phyloP scores from a whole-genome alignment of 805 yeast species.

The Sugiyamaella valdiviana region DNA sequence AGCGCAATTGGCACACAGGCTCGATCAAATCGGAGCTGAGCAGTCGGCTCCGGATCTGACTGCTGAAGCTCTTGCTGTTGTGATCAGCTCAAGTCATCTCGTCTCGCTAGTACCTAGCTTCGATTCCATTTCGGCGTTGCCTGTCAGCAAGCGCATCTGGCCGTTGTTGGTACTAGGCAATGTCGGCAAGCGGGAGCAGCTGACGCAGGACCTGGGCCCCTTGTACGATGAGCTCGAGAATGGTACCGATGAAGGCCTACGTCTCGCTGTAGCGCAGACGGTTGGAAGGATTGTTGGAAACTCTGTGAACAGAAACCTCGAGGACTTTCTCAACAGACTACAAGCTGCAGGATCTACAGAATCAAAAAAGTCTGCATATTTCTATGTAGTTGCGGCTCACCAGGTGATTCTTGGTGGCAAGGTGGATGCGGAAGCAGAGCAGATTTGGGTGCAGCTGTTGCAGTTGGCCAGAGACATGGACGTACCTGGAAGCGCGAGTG shows the following conservation, averaged over 20 bases:
- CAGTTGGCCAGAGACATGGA: not conserved
- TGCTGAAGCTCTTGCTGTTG: constrained; percentile 11
- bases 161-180: constrained; percentile 45
- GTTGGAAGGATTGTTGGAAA: constrained; percentile 45
- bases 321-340: constrained; percentile 33
- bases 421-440: not conserved
- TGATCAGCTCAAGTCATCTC: constrained; percentile 2
- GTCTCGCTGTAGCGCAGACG: constrained; percentile 46
- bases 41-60: constrained; percentile 1
- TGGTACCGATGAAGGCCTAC: constrained; percentile 33
- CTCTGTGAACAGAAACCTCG: constrained; percentile 37
- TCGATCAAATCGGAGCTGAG: not conserved
- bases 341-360: constrained; percentile 2
- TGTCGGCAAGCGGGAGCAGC: constrained; percentile 35
- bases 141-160: constrained; percentile 28
- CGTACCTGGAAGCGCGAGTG: not conserved
- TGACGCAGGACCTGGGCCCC: constrained; percentile 34
- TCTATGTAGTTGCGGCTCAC: not conserved
- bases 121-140: not conserved
- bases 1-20: not conserved
- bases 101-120: not conserved
- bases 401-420: constrained; percentile 1
- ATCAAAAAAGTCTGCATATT: not conserved
- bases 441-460: not conserved
- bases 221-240: constrained; percentile 34